Percentiles rank a stretch among this genome's conserved stretches.
Conservation (phyloP, 164 flowering plant species). For the Liriodendron chinense region DNA sequence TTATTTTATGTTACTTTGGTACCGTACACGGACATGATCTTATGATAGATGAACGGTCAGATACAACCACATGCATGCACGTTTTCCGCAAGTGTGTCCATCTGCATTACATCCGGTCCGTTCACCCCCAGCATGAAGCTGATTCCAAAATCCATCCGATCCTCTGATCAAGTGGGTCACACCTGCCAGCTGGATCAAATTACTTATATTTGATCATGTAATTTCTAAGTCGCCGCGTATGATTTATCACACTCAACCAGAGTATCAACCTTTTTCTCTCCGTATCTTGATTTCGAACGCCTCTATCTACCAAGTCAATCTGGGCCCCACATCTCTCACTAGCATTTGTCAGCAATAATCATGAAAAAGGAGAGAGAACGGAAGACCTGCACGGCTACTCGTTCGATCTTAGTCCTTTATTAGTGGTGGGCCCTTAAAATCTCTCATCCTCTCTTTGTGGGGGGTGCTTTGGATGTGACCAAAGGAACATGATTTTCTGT, state of each 20-base stretch:
- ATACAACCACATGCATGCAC: too few species aligned
- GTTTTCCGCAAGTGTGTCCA: too few species aligned
- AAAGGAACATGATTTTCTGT: background rate
- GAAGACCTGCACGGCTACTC: background rate
- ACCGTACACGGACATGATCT: too few species aligned
- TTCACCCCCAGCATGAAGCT: too few species aligned
- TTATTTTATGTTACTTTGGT: too few species aligned
- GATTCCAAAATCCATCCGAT: too few species aligned
- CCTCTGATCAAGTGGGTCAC: too few species aligned
- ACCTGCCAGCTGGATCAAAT: too few species aligned
- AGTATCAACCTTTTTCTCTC: background rate
- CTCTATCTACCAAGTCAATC: background rate
- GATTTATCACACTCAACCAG: background rate
- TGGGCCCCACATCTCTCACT: background rate
- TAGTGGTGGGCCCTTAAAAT: background rate
- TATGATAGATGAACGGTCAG: too few species aligned
- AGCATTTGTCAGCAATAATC: background rate
- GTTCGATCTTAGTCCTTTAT: background rate
- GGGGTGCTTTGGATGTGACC: background rate
- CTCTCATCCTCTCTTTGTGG: background rate
- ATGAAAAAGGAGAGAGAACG: background rate
- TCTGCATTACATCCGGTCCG: too few species aligned
- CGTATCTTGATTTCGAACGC: background rate
- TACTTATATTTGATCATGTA: too few species aligned
- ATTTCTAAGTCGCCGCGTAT: too few species aligned